Percentiles rank a stretch among this genome's conserved stretches.
These are phyloP conservation scores for Lasiosphaeriaceae sp. DNA, from an alignment of 495 filamentous ascomycete species.

Conservation along the genomic window DNA sequence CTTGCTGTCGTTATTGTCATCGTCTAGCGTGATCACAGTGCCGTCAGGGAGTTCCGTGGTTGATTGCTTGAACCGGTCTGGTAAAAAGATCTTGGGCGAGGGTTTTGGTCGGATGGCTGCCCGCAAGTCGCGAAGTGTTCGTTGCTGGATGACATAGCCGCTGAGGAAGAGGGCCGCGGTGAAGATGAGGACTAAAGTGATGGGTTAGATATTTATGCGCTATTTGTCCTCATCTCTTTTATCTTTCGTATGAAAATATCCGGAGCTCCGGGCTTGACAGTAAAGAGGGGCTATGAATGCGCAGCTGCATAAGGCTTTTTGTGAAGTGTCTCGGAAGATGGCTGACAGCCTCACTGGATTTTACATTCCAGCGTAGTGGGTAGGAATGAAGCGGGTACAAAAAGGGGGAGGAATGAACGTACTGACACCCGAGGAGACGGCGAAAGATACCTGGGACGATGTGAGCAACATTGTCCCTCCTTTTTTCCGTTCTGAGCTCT, in stretches of 20 bases:
- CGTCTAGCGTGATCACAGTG: constrained; percentile 28
- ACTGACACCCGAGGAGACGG: constrained; percentile 47
- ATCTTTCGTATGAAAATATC: not conserved
- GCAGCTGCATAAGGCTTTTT: too few species aligned
- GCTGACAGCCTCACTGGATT: too few species aligned
- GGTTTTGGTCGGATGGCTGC: constrained; percentile 43
- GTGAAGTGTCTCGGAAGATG: too few species aligned
- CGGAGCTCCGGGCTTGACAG: too few species aligned
- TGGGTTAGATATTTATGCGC: not conserved
- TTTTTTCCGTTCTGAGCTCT: too few species aligned
- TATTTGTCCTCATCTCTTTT: not conserved
- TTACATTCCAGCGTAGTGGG: too few species aligned
- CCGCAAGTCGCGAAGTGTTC: constrained; percentile 47
- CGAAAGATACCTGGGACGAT: constrained; percentile 49
- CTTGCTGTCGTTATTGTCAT: not conserved
- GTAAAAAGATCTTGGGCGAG: constrained; percentile 42
- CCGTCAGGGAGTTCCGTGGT: constrained; percentile 38
- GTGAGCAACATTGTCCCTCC: constrained; percentile 43
- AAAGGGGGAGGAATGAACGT: constrained; percentile 20
- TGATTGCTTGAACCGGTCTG: constrained; percentile 31
- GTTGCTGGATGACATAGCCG: constrained; percentile 53
- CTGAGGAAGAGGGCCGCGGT: constrained; percentile 49
- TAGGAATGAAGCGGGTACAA: not conserved
- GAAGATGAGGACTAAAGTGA: constrained; percentile 42
- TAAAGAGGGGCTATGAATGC: too few species aligned